Evolutionary conservation across 2,329 filamentous ascomycete species (phyloP), one percentile per base, ranked within the genome.

Genomic region (Fusarium sp.): DNA sequence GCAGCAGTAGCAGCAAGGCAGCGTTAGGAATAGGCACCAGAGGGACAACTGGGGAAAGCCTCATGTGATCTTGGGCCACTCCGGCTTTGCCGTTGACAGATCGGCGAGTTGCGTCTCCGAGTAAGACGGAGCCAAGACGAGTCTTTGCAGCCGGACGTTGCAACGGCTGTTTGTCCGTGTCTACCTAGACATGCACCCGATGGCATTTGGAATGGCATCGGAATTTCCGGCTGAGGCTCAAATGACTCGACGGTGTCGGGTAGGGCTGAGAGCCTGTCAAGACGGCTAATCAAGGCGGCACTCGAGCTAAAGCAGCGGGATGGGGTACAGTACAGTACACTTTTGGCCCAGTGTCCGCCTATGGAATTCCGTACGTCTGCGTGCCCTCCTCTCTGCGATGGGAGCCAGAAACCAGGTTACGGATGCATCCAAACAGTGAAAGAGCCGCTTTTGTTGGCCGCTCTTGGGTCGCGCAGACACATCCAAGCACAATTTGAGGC

Each of bases 21-120:
- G 40, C 18, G 47, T 39, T 56, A 56, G 10, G 36, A 34, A 47
- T 50, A 71, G 60, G 68, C 65, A 71, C 62, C 60, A 65, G 60
- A 51, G 36, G 27, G 23, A 51, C 55, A 44, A 62, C 48, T 59
- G 63, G 39, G 27, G 39, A 27, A 40, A 15, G 23, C 23, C 39
- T 15, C 37, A 47, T 37, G 51, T 48, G 50, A 44, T 27, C 40
- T 64, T 44, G 18, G 30, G 7, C 50, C 28, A 5, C 51, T 9
- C 34, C 15, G 11, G 23, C 15, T 46, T 16, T 68, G 55, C 30
- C 47, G 31, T 34, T 34, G 31, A 12, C 8, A 12, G 12, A 9
- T 34, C 12, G 8, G 8, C 31, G 8, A 12, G 8, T 34, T 34
- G 31, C 8, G 9, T 34, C 31, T 34, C 31, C 31, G 31, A 34